Base-by-base conservation (phyloP, 2,329 filamentous ascomycete genomes). In the Paecilomyces niveus region DNA sequence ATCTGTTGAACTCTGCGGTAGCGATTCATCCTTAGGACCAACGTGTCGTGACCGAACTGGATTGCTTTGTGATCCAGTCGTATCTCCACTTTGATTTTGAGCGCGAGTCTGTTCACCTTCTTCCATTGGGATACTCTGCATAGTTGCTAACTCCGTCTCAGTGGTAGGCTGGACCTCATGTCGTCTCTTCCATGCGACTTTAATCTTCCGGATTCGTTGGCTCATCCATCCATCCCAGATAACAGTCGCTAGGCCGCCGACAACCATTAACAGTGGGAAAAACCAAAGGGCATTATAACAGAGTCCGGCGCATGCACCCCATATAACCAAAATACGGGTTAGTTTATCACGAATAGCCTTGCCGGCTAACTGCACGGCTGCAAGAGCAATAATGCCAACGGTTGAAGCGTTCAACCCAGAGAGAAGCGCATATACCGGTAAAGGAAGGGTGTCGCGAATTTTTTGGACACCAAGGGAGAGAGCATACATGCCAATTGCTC, bases 271-370 rank as follows among this genome's bases (percentile, higher is more conserved):
- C 0, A 84, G 65, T 0, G 89, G 89, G 53, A 90, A 91, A 63
- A 89, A 92, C 89, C 89, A 92, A 0, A 91, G 72, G 0, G 87
- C 83, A 54, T 85, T 89, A 64, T 90, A 90, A 54, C 88, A 77
- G 63, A 91, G 73, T 0, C 88, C 89, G 0, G 86, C 87, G 8
- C 81, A 78, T 0, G 78, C 88, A 2, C 82, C 82, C 6, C 86
- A 65, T 11, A 89, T 86, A 0, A 91, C 84, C 1, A 90, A 64
- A 0, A 86, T 73, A 1, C 88, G 76, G 0, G 87, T 86, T 2
- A 88, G 54, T 21, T 77, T 77, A 66, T 90, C 87, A 0, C 81
- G 85, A 57, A 90, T 86, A 0, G 87, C 83, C 63, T 89, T 89
- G 13, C 85, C 76, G 0, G 87, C 82, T 0, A 91, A 77, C 67